Evolutionary conservation across 805 yeast genomes (phyloP).

Genomic region (Ascoidea rubescens): DNA sequence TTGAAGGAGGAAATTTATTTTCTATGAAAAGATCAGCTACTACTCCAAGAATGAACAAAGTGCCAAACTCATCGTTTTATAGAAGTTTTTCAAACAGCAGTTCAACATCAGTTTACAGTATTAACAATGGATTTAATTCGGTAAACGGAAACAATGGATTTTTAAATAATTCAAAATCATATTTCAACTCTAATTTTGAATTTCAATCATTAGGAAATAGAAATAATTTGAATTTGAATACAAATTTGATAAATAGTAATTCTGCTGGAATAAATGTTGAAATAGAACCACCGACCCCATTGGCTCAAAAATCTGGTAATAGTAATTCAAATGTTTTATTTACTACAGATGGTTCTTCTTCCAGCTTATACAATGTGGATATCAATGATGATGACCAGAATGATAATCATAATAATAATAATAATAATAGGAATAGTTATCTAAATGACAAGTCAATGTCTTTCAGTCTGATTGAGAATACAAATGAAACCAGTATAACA

Average conservation of each 20-base stretch:
- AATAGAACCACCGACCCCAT: not conserved
- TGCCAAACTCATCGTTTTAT: constrained; percentile 4
- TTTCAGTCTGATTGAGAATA: too few species aligned
- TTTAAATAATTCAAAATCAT: constrained; percentile 1
- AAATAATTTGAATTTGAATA: constrained; percentile 2
- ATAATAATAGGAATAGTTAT: not conserved
- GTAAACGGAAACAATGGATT: not conserved
- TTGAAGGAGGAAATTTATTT: too few species aligned
- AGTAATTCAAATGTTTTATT: not conserved
- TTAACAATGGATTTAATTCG: not conserved
- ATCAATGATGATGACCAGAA: not conserved
- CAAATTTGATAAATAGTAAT: constrained; percentile 1
- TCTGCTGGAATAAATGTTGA: not conserved
- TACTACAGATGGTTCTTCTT: constrained; percentile 9
- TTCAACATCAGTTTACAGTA: not conserved
- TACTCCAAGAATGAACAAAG: constrained; percentile 4
- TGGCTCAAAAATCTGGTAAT: not conserved
- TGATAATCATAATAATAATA: not conserved
- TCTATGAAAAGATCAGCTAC: not conserved
- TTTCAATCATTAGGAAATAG: not conserved
- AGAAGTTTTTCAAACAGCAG: not conserved
- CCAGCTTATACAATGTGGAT: constrained; percentile 7
- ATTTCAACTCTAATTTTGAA: constrained; percentile 4
- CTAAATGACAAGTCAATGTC: not conserved
- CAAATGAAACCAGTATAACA: too few species aligned